Conservation (phyloP, 2,329 filamentous ascomycete species). For the Penicillium fuscoglaucum region DNA sequence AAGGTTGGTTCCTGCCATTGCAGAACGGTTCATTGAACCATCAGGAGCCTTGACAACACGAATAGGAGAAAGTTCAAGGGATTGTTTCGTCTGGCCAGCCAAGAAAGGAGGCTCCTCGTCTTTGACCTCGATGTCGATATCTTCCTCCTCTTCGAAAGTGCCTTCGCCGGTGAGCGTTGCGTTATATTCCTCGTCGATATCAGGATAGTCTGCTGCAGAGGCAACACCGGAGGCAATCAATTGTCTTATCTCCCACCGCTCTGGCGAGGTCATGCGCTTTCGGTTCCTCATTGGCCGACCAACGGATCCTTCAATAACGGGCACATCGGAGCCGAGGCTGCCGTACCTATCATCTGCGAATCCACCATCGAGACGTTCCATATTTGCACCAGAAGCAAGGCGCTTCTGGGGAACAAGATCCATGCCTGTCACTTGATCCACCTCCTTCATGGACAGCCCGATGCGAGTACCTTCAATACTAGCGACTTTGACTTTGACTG, state of each 20-base stretch:
- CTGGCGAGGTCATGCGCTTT: slow-evolving; percentile 94
- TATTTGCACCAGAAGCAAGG: slow-evolving; percentile 87
- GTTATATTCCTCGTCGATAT: slow-evolving; percentile 91
- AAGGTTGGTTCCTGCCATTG: slow-evolving; percentile 85
- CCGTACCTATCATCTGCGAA: slow-evolving; percentile 57
- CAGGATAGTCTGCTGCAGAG: slow-evolving; percentile 89
- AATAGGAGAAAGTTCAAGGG: slow-evolving; percentile 90
- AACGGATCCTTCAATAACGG: slow-evolving; percentile 64
- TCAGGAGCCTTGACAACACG: slow-evolving; percentile 96
- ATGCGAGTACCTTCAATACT: slow-evolving; percentile 81
- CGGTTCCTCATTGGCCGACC: slow-evolving; percentile 63
- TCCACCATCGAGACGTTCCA: slow-evolving; percentile 70
- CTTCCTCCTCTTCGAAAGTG: slow-evolving; percentile 88
- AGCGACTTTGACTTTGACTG: slow-evolving; percentile 88
- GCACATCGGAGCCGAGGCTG: slow-evolving; percentile 54
- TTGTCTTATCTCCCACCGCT: slow-evolving; percentile 96
- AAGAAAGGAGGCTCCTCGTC: slow-evolving; percentile 97
- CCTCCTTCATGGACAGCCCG: slow-evolving; percentile 94
- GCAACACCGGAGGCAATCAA: slow-evolving; percentile 93
- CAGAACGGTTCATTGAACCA: slow-evolving; percentile 94
- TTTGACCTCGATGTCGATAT: slow-evolving; percentile 93
- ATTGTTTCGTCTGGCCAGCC: slow-evolving; percentile 94
- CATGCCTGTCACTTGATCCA: slow-evolving; percentile 83
- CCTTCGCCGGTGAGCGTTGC: slow-evolving; percentile 82
- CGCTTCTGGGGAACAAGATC: slow-evolving; percentile 77